Evolutionary conservation across 2,329 filamentous ascomycete genomes (phyloP), one percentile per base, ranked within the genome.

Genomic region (Alternaria sp.): DNA sequence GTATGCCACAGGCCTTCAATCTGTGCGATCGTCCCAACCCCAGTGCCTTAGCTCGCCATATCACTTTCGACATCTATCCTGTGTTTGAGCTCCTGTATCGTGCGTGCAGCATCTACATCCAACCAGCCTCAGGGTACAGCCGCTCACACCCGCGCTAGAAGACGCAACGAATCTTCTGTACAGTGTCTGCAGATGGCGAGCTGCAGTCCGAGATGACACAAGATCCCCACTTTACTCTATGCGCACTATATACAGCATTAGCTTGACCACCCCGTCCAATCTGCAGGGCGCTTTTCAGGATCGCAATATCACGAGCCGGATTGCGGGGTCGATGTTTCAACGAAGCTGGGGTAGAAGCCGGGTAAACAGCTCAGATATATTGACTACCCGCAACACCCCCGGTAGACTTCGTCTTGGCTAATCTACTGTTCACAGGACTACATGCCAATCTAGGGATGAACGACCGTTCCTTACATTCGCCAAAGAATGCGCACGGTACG

Each of bases 361-460:
- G 67, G 65, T 68, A 68, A 69, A 66, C 54, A 59, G 49, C 62
- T 47, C 51, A 58, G 32, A 54, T 69, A 65, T 47, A 67, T 68
- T 63, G 59, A 23, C 13, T 19, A 19, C 26, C 47, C 19, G 28
- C 36, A 49, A 3, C 40, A 52, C 51, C 55, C 65, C 62, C 49
- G 50, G 62, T 58, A 50, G 26, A 40, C 55, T 40, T 30, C 15
- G 19, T n/a, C 65, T 69, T 69, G 67, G 67, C 65, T 66, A 69
- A 69, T 69, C 12, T 68, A 32, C 59, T 30, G 55, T 49, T 47
- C 49, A 51, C 57, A 62, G 57, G 54, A 56, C 32, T 62, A 49
- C 51, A 45, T 62, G 45, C 59, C 47, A 40, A 26, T 54, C 55
- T 46, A 43, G 49, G 17, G 67, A 47, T 28, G 57, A 64, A 54